Conservation (phyloP, 352 stramenopile genomes). For the Phytophthora hibernalis region DNA sequence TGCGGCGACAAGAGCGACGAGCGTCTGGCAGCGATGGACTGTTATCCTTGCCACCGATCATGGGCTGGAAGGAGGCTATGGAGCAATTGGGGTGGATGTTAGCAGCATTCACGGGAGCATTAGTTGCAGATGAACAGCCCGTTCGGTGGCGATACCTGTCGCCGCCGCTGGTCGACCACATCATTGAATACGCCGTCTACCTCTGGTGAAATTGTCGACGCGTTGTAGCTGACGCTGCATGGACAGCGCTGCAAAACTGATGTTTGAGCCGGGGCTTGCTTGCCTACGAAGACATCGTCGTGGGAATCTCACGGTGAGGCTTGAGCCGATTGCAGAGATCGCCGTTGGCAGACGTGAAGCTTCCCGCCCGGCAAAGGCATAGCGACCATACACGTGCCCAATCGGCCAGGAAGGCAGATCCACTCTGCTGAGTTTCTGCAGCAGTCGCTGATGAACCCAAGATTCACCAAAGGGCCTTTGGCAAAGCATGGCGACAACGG, state of each 20-base stretch:
- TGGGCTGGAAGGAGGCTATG: constrained; percentile 9
- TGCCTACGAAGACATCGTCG: not conserved
- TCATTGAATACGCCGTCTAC: constrained; percentile 68
- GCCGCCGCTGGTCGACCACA: constrained; percentile 48
- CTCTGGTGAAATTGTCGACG: constrained; percentile 53
- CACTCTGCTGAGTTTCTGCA: not conserved
- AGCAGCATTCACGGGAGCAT: constrained; percentile 12
- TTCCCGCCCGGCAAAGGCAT: not conserved
- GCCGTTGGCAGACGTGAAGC: not conserved
- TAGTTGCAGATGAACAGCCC: not conserved
- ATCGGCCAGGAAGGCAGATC: constrained; percentile 16
- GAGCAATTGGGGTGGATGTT: constrained; percentile 18
- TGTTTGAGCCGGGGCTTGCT: constrained; percentile 21
- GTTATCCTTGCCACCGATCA: not conserved
- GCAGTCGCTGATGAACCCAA: constrained; percentile 2
- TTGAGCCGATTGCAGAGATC: not conserved
- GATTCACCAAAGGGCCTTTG: constrained; percentile 6
- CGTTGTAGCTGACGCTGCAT: constrained; percentile 28
- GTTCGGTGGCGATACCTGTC: constrained; percentile 59
- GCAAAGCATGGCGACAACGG: not conserved
- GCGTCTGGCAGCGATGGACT: not conserved
- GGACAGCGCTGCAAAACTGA: constrained; percentile 10
- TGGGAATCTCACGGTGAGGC: not conserved
- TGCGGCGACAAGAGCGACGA: constrained; percentile 12
- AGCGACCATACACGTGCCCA: not conserved